Evolutionary conservation across 805 yeast genomes (phyloP).

Genomic region (Candida arabinofermentans): DNA sequence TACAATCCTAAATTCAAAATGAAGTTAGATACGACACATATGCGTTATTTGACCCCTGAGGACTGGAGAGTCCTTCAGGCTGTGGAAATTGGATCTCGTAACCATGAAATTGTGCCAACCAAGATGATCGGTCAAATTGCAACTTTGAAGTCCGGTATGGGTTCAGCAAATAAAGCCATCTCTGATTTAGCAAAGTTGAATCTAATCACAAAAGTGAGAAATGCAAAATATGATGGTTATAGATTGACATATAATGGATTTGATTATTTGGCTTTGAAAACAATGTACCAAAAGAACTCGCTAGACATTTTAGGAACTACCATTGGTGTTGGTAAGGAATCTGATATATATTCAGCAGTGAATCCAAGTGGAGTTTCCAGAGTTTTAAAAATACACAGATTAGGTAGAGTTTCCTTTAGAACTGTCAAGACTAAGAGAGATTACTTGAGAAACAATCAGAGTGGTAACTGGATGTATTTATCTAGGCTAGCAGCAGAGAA

Average conservation of each 20-base stretch:
- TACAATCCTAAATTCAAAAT: constrained; percentile 34
- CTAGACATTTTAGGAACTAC: constrained; percentile 77
- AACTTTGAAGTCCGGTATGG: constrained; percentile 60
- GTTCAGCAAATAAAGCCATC: constrained; percentile 75
- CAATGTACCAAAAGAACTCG: constrained; percentile 71
- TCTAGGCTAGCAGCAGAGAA: constrained; percentile 88
- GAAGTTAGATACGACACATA: constrained; percentile 90
- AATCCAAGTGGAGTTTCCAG: constrained; percentile 58
- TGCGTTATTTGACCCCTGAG: constrained; percentile 88
- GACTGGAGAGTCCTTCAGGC: constrained; percentile 90
- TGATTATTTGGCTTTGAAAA: constrained; percentile 86
- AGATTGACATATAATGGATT: constrained; percentile 83
- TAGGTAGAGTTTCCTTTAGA: constrained; percentile 91
- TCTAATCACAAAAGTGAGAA: constrained; percentile 71
- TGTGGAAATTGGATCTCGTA: constrained; percentile 84
- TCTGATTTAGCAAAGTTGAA: constrained; percentile 85
- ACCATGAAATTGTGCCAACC: constrained; percentile 94
- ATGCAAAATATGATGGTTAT: constrained; percentile 95
- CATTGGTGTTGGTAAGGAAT: constrained; percentile 96
- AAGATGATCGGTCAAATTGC: constrained; percentile 75
- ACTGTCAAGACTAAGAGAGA: constrained; percentile 94
- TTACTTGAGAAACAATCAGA: constrained; percentile 69
- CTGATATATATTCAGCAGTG: constrained; percentile 85
- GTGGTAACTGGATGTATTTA: constrained; percentile 88
- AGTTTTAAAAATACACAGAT: constrained; percentile 85